Evolutionary conservation across 768 basidiomycete species (phyloP), one percentile per base, ranked within the genome.

Genomic region (Trametes meyenii): DNA sequence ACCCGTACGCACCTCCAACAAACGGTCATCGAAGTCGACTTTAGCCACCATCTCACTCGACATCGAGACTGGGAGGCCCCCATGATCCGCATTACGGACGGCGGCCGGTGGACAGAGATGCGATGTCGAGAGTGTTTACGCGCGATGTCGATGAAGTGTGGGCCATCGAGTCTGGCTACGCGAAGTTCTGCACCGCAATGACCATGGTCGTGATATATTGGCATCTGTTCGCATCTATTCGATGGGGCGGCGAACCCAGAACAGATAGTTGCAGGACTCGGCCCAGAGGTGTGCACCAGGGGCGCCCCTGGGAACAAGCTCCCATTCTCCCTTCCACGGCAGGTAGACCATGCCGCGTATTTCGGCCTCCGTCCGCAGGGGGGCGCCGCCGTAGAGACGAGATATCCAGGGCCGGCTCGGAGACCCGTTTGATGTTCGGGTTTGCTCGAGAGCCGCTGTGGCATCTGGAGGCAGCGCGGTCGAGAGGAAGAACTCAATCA

Each of bases 181-280:
- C 29, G 8, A 33, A 33, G 29, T 3, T 33, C 29, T 8, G 8
- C 29, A 33, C 29, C 29, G 29, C 29, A 33, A 33, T 33, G 8
- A 3, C 29, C 29, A 33, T 3, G 29, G 3, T 33, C 29, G 29
- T 8, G 29, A 33, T 33, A 21, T 17, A 19, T 21, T 19, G 10
- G 44, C 29, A 23, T 24, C 7, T 24, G 21, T 10, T 24, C 12
- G 17, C 12, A 40, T 23, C 44, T 58, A 65, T 46, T 66, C 67
- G 35, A 51, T 38, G 12, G 92, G 90, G 65, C 86, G 90, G 24
- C 92, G 79, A n/a, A 87, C 88, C 92, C 93, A 94, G 73, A 94
- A 92, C 65, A 94, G 63, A 73, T 94, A 94, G 69, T 91, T 94
- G 70, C 86, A 90, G 36, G 76, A 74, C 52, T 85, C 79, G 23